phyloP scores from a whole-genome alignment of 306 rosid species.

The Sicyos edulis region DNA sequence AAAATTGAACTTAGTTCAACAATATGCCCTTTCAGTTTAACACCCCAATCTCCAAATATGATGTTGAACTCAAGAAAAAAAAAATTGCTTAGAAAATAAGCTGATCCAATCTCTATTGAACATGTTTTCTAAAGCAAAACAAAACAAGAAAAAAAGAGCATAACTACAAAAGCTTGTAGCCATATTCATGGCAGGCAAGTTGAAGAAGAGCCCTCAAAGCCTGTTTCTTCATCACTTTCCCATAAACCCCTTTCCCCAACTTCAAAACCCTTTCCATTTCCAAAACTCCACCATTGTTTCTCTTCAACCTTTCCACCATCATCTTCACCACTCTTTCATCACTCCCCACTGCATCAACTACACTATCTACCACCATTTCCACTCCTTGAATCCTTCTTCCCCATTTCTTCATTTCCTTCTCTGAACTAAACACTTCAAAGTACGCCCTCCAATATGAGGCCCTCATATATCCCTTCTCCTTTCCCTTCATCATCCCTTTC shows the following conservation, averaged over 20 bases:
- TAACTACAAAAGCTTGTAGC: constrained; percentile 11
- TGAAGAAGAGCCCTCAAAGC: constrained; percentile 53
- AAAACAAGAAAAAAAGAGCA: no score
- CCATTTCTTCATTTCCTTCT: constrained; percentile 61
- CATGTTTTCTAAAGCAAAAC: no score
- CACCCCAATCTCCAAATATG: no score
- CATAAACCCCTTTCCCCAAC: constrained; percentile 62
- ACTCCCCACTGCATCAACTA: constrained; percentile 58
- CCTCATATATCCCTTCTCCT: constrained; percentile 61
- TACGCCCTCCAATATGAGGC: constrained; percentile 69
- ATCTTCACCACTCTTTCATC: constrained; percentile 66
- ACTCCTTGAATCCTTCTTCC: constrained; percentile 52
- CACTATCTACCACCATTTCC: constrained; percentile 44
- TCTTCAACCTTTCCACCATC: constrained; percentile 43
- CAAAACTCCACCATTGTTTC: constrained; percentile 28
- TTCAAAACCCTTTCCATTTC: constrained; percentile 53
- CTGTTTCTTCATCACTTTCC: constrained; percentile 38
- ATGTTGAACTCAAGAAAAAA: no score
- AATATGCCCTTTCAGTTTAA: no score
- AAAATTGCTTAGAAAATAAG: no score
- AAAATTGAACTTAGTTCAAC: no score
- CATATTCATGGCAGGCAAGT: constrained; percentile 26
- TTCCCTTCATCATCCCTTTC: constrained; percentile 59
- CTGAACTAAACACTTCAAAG: constrained; percentile 42
- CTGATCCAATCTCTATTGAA: no score